phyloP scores from a whole-genome alignment of 2,329 filamentous ascomycete genomes.

The Cercospora beticola region DNA sequence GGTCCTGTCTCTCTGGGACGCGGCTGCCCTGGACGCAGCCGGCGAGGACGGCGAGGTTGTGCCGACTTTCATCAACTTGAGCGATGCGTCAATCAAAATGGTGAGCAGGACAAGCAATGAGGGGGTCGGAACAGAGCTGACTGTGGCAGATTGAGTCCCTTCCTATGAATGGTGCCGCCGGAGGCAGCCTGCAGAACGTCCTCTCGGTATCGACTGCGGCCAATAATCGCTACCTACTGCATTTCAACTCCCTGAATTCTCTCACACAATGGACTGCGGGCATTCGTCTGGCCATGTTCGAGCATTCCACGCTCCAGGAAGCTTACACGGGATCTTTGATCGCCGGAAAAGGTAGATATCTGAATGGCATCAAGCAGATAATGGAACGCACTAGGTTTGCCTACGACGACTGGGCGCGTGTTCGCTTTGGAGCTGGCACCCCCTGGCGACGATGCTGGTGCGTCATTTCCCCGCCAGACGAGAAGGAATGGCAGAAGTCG shows the following conservation, averaged over 20 bases:
- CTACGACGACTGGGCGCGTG: constrained; percentile 89
- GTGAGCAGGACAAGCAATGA: constrained; percentile 48
- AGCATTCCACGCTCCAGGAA: constrained; percentile 89
- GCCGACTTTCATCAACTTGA: constrained; percentile 92
- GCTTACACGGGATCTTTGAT: constrained; percentile 95
- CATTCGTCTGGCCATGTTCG: constrained; percentile 90
- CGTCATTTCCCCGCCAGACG: constrained; percentile 85
- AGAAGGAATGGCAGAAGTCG: constrained; percentile 83
- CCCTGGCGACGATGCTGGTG: constrained; percentile 98
- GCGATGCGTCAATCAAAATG: constrained; percentile 98
- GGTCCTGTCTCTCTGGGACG: constrained; percentile 93
- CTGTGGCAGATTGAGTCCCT: constrained; percentile 62
- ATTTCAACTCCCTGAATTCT: constrained; percentile 93
- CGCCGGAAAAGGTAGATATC: constrained; percentile 82
- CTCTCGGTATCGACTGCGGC: constrained; percentile 94
- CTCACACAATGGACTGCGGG: constrained; percentile 94
- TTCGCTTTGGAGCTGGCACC: constrained; percentile 91
- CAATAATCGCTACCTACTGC: constrained; percentile 89
- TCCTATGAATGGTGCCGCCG: constrained; percentile 73
- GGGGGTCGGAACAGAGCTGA: constrained; percentile 3
- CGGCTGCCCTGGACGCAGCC: constrained; percentile 82
- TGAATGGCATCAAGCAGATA: constrained; percentile 89
- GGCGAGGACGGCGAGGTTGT: constrained; percentile 81
- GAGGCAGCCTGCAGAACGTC: constrained; percentile 87
- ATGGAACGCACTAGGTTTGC: constrained; percentile 77